Base-by-base conservation (phyloP, 2,329 filamentous ascomycete genomes). In the Aspergillus intermedius region DNA sequence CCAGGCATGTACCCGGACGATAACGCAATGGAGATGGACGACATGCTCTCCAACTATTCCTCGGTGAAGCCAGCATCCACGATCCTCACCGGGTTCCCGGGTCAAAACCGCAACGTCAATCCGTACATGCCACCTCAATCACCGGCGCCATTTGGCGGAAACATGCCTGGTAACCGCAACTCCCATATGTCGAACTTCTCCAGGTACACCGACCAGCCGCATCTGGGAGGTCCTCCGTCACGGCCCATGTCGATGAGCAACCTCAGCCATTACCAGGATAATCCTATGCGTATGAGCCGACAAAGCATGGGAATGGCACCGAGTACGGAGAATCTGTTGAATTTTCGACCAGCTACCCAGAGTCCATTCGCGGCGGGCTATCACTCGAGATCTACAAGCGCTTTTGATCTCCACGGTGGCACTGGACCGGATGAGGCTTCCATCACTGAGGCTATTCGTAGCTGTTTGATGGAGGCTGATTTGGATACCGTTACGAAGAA, bases 401-500 rank as follows among this genome's bases (percentile, higher is more conserved):
- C 67, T 6, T 66, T 77, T 57, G 81, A 83, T 57, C 84, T 85
- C 74, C 77, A 80, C 55, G 74, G 70, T 42, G 71, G 62, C 15
- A 58, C 66, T 21, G 89, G 88, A 0, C 87, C 89, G 0, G 88
- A 86, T 56, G 91, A 97, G 60, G 76, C 75, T 42, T 79, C 82
- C 52, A 96, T 98, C 55, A 78, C 88, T 15, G 87, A 94, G 52
- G 87, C 88, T 1, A 91, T 97, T 53, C 86, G 89, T 61, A 76
- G 79, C 45, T 93, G 93, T 59, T 76, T 98, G 53, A 73, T 78
- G 13, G 91, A 96, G 62, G 90, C 96, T 0, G 91, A 98, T 68
- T 77, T 98, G 39, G 93, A 98, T 67, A 91, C 81, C n/a, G 88
- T 97, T 43, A 98, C 93, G 5, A 98, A 97, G 83, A 98, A 98